Evolutionary conservation across 164 flowering plant species (phyloP).

Genomic region (Saururus chinensis): DNA sequence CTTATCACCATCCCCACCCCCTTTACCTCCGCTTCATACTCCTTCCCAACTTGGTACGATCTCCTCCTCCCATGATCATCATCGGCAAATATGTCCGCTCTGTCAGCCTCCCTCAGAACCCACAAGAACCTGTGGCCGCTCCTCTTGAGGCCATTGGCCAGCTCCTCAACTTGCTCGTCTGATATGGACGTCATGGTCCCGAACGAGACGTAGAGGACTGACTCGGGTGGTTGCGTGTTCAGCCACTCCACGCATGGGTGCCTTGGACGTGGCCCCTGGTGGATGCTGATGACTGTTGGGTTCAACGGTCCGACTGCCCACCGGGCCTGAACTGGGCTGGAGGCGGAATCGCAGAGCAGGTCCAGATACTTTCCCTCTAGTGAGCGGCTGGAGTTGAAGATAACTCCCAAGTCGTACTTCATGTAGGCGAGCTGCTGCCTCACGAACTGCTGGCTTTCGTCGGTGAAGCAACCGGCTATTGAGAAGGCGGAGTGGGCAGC

Average conservation of each 20-base stretch:
- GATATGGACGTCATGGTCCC: slow-evolving; percentile 38
- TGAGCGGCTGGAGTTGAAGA: slow-evolving; percentile 39
- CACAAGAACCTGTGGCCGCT: slow-evolving; percentile 48
- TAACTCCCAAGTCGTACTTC: slow-evolving; percentile 16
- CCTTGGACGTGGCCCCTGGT: slow-evolving; percentile 15
- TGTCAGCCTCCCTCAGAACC: slow-evolving; percentile 55
- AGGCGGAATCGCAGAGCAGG: slow-evolving; percentile 8
- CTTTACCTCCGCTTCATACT: slow-evolving; percentile 32
- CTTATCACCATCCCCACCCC: slow-evolving; percentile 26
- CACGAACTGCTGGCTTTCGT: slow-evolving; percentile 24
- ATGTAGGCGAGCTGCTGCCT: not conserved
- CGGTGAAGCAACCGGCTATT: slow-evolving; percentile 30
- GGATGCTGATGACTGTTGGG: slow-evolving; percentile 2
- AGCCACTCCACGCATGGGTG: slow-evolving; percentile 41
- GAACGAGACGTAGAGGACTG: slow-evolving; percentile 50
- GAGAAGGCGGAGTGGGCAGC: slow-evolving; percentile 17
- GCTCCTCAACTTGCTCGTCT: slow-evolving; percentile 32
- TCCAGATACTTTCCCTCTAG: slow-evolving; percentile 38
- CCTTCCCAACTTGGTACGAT: slow-evolving; percentile 25
- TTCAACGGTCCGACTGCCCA: slow-evolving; percentile 56
- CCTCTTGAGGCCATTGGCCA: slow-evolving; percentile 39
- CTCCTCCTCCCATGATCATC: not conserved
- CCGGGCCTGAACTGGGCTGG: not conserved
- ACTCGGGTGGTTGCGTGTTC: slow-evolving; percentile 27
- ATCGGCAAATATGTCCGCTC: slow-evolving; percentile 16